A percentile compares a stretch with the other conserved stretches of the same genome.
phyloP scores from a whole-genome alignment of 2,329 filamentous ascomycete species.

The Paecilomyces formosus region DNA sequence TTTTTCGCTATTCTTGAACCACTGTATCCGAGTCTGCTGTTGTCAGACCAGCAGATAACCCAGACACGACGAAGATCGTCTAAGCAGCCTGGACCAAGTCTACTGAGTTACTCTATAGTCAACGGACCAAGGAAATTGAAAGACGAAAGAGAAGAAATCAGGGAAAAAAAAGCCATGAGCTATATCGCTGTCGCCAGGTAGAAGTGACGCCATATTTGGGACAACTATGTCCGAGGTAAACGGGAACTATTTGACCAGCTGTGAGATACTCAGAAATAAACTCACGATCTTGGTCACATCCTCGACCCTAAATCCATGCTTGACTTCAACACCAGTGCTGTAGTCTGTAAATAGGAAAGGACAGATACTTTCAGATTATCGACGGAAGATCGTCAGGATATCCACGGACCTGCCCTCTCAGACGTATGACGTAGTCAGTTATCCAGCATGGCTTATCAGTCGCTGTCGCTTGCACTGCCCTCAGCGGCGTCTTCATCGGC shows the following conservation, averaged over 20 bases:
- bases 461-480: slow-evolving; percentile 36
- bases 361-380: neutral
- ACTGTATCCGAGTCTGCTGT: neutral
- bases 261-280: neutral
- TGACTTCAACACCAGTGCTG: neutral
- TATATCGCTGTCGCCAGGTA: neutral
- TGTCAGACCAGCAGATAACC: neutral
- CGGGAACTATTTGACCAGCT: neutral
- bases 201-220: neutral
- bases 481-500: slow-evolving; percentile 26
- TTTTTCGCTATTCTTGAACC: neutral
- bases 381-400: neutral
- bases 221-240: neutral
- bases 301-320: neutral
- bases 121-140: neutral
- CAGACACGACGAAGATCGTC: neutral
- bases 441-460: slow-evolving; percentile 14
- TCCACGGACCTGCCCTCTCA: neutral
- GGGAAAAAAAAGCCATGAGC: neutral
- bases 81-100: neutral
- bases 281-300: neutral
- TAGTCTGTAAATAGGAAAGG: neutral
- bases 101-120: neutral
- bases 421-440: neutral
- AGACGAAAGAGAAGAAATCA: neutral